Base-by-base conservation (phyloP, 352 stramenopile genomes). In the Elongisporangium undulatum region DNA sequence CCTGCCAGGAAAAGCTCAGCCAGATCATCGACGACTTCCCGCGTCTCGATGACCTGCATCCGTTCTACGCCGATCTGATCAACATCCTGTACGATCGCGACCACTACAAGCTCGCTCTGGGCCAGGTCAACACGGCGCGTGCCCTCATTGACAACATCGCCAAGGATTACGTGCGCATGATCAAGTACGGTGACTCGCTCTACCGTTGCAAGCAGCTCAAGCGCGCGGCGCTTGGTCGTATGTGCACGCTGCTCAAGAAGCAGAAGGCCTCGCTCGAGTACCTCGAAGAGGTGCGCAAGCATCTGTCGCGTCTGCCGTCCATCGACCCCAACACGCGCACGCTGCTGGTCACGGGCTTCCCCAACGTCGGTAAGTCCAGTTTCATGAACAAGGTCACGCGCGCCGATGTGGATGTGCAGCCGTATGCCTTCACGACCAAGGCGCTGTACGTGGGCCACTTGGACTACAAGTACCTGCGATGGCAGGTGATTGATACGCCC, bases 301-400 rank as follows among this genome's bases (percentile, higher is more conserved):
- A 99, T 72, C 85, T 99, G 67, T 98, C 91, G 51, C 96, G 98
- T 81, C 82, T 99, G 60, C 98, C 98, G 51, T 97, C 97, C 12
- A 97, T 99, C 59, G 97, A 99, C 82, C 98, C 98, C 16, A 99
- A 99, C 72, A 99, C 97, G 26, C 90, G 97, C 50, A 99, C 97
- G 29, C 75, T 99, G 52, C 82, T 99, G 16, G 92, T 99, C 68
- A 99, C 95, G 61, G 98, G 98, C 49, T 99, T 97, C 71, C 98
- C 98, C 22, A 99, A 99, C 71, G 98, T 99, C n/a, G 98, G 98
- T 57, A 99, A 99, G 81, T 99, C 91, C 23, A 98, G 89, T 69
- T 99, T 99, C 77, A 99, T 99, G 97, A 99, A 99, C 89, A 99
- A 99, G 80, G 97, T 99, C 50, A 99, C 98, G 15, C 79, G 97